A percentile compares a stretch with the other conserved stretches of the same genome.
phyloP scores from a whole-genome alignment of 2,329 filamentous ascomycete species.

The Ciborinia camelliae region DNA sequence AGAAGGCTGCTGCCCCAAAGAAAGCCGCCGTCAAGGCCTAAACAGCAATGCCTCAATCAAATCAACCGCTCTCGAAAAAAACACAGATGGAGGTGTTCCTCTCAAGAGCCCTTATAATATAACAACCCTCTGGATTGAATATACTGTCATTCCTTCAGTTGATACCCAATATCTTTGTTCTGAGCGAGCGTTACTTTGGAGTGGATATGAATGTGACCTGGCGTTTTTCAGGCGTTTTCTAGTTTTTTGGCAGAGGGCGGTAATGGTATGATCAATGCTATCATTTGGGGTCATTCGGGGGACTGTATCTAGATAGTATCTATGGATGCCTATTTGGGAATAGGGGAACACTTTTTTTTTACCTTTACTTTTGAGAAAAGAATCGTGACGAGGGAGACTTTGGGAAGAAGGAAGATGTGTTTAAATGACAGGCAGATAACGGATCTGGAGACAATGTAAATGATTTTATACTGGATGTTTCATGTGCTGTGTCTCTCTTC shows the following conservation, averaged over 20 bases:
- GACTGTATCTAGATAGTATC: conserved; percentile 5
- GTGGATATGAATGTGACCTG: conserved; percentile 11
- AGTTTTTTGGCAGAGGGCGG: not conserved
- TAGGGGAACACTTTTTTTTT: not conserved
- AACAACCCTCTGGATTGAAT: conserved; percentile 11
- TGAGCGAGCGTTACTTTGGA: conserved; percentile 11
- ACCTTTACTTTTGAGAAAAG: not conserved
- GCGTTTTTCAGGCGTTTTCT: conserved; percentile 15
- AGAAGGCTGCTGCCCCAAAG: conserved; percentile 4
- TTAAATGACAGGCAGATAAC: not conserved
- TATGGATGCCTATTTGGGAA: conserved; percentile 11
- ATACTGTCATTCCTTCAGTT: not conserved
- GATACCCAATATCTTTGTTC: conserved; percentile 9
- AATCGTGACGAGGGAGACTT: not conserved
- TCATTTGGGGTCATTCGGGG: not conserved
- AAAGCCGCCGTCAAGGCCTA: not conserved
- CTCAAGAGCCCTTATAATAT: not conserved
- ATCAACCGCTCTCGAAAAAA: not conserved
- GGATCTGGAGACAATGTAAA: conserved; percentile 2
- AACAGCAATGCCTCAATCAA: not conserved
- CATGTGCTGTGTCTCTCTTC: not conserved
- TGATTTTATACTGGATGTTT: not conserved
- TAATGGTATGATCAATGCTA: not conserved
- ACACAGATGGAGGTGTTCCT: conserved; percentile 6
- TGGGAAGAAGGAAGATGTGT: not conserved